Percentiles rank a stretch among this genome's conserved stretches.
These are phyloP conservation scores for Pichia cephalocereana DNA, from an alignment of 805 yeast species.

Conservation along the genomic window DNA sequence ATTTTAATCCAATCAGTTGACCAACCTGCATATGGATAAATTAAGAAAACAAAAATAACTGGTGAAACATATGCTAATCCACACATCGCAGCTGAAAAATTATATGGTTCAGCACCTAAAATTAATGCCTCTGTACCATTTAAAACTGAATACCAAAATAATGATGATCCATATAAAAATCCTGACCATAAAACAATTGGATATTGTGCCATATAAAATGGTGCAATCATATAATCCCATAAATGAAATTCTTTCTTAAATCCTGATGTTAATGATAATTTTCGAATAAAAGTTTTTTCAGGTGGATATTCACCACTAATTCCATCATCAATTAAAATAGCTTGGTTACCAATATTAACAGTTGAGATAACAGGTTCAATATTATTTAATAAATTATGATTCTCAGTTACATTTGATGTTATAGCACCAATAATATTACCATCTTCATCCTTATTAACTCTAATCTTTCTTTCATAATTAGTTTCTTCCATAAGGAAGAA, in stretches of 20 bases:
- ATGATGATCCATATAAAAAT: conserved; percentile 39
- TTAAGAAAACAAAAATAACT: conserved; percentile 34
- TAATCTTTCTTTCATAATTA: conserved; percentile 30
- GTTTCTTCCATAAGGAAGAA: conserved; percentile 49
- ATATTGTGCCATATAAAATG: conserved; percentile 33
- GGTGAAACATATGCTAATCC: conserved; percentile 51
- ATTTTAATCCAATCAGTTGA: conserved; percentile 44
- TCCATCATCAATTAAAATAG: conserved; percentile 18
- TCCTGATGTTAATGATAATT: conserved; percentile 35
- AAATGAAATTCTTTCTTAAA: conserved; percentile 22
- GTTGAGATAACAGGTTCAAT: conserved; percentile 7
- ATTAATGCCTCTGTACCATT: conserved; percentile 40
- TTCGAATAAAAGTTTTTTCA: conserved; percentile 32
- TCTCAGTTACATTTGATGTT: conserved; percentile 13
- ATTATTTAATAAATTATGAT: background rate
- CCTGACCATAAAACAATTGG: conserved; percentile 59
- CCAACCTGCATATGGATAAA: conserved; percentile 39
- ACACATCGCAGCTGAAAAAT: conserved; percentile 35
- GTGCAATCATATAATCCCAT: conserved; percentile 26
- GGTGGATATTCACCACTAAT: conserved; percentile 17
- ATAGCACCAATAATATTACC: conserved; percentile 17
- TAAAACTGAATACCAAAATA: conserved; percentile 40
- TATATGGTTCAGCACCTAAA: conserved; percentile 39
- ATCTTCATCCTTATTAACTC: conserved; percentile 18
- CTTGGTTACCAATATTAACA: conserved; percentile 21